Evolutionary conservation across 495 filamentous ascomycete genomes (phyloP).

Genomic region (Poronia punctata): DNA sequence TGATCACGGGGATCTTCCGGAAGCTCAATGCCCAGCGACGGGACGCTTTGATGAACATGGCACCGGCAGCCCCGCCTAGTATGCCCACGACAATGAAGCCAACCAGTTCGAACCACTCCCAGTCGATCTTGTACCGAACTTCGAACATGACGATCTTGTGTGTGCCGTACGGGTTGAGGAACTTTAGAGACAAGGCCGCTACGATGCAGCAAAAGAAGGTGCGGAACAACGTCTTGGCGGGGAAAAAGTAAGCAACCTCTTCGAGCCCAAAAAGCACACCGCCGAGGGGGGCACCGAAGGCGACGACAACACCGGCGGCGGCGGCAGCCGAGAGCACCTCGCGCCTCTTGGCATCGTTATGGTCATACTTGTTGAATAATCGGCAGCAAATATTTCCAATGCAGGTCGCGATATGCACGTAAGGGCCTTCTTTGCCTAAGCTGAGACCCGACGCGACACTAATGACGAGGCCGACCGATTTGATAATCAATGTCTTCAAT

Average conservation of each 20-base stretch:
- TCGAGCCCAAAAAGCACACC: conserved; percentile 92
- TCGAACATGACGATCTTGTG: conserved; percentile 95
- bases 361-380: conserved; percentile 85
- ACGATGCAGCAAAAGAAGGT: conserved; percentile 98
- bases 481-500: conserved; percentile 78
- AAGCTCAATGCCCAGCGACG: conserved; percentile 83
- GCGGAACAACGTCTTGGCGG: conserved; percentile 94
- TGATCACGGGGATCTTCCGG: conserved; percentile 72
- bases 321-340: conserved; percentile 91
- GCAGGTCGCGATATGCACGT: conserved; percentile 94
- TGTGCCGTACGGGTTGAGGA: conserved; percentile 92
- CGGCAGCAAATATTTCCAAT: conserved; percentile 94
- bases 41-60: conserved; percentile 94
- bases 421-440: conserved; percentile 93
- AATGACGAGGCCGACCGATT: conserved; percentile 75
- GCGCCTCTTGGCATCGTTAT: conserved; percentile 80
- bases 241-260: conserved; percentile 95
- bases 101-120: conserved; percentile 86
- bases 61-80: conserved; percentile 76
- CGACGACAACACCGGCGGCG: conserved; percentile 87
- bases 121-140: conserved; percentile 86
- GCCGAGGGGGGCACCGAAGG: conserved; percentile 88
- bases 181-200: conserved; percentile 83
- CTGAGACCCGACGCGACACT: conserved; percentile 90
- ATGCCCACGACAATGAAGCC: conserved; percentile 80